Conservation (phyloP, 2,329 filamentous ascomycete species). For the Fusarium cyanostomum region DNA sequence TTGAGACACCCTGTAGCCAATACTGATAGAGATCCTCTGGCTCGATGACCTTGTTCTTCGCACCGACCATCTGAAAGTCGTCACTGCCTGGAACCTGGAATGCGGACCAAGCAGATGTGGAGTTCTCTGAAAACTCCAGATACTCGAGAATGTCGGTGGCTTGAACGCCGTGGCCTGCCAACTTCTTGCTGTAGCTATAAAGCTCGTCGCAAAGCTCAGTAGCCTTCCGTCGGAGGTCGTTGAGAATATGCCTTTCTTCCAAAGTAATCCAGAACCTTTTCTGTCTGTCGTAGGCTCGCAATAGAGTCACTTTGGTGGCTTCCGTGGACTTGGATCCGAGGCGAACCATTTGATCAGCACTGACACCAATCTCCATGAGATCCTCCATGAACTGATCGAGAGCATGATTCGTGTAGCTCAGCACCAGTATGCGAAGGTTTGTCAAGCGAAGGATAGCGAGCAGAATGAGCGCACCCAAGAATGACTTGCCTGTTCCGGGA, state of each 20-base stretch:
- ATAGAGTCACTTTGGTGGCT: constrained; percentile 57
- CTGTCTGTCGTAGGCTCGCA: constrained; percentile 52
- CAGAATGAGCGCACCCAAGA: constrained; percentile 72
- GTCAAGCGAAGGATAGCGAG: constrained; percentile 64
- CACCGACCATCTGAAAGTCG: constrained; percentile 58
- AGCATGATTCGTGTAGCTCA: constrained; percentile 76
- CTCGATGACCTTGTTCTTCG: constrained; percentile 54
- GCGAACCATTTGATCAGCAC: constrained; percentile 61
- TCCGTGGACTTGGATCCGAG: constrained; percentile 68
- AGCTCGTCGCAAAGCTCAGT: constrained; percentile 37
- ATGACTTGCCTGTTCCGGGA: constrained; percentile 80
- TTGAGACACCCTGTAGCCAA: constrained; percentile 24
- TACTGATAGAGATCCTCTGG: constrained; percentile 27
- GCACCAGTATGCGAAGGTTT: constrained; percentile 64
- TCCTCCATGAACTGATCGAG: constrained; percentile 74
- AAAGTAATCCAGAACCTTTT: constrained; percentile 46
- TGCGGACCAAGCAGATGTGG: constrained; percentile 63
- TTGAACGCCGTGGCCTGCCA: constrained; percentile 8
- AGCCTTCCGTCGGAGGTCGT: constrained; percentile 46
- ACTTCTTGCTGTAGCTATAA: constrained; percentile 21
- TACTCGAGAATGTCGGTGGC: constrained; percentile 50
- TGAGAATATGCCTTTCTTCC: constrained; percentile 48
- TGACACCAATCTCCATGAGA: constrained; percentile 67
- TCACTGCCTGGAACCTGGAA: constrained; percentile 61
- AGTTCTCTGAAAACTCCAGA: constrained; percentile 62